Conservation (phyloP, 1,284 basidiomycete genomes). For the Sanghuangporus baumii region DNA sequence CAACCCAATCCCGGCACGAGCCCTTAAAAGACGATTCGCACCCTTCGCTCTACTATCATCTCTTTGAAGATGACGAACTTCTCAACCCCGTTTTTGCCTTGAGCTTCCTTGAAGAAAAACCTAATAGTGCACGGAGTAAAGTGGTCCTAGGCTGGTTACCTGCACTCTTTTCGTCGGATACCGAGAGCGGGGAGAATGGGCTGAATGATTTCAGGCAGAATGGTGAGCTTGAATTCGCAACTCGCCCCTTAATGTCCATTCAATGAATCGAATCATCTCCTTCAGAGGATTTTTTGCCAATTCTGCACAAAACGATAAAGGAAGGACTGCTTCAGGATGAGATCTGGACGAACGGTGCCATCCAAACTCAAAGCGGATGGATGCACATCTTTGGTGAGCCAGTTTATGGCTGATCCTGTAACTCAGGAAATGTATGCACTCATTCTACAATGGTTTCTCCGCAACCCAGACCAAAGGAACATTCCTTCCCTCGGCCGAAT, state of each 20-base stretch:
- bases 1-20: neutral
- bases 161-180: constrained; percentile 33
- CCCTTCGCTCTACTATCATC: constrained; percentile 64
- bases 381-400: constrained; percentile 74
- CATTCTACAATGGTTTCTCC: neutral
- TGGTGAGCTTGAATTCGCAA: constrained; percentile 36
- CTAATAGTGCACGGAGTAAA: constrained; percentile 39
- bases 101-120: constrained; percentile 48
- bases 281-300: constrained; percentile 49
- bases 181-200: constrained; percentile 38
- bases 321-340: constrained; percentile 57
- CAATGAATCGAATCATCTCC: neutral
- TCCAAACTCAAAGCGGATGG: constrained; percentile 67
- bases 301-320: constrained; percentile 56
- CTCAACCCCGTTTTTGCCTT: constrained; percentile 51
- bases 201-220: constrained; percentile 68
- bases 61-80: constrained; percentile 42
- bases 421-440: neutral
- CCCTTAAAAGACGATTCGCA: constrained; percentile 44
- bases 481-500: constrained; percentile 65
- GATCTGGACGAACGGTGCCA: constrained; percentile 56
- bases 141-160: constrained; percentile 68
- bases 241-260: neutral
- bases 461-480: constrained; percentile 55
- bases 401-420: neutral